Conservation (phyloP, 345 rosid genomes). For the Cardamine resedifolia region DNA sequence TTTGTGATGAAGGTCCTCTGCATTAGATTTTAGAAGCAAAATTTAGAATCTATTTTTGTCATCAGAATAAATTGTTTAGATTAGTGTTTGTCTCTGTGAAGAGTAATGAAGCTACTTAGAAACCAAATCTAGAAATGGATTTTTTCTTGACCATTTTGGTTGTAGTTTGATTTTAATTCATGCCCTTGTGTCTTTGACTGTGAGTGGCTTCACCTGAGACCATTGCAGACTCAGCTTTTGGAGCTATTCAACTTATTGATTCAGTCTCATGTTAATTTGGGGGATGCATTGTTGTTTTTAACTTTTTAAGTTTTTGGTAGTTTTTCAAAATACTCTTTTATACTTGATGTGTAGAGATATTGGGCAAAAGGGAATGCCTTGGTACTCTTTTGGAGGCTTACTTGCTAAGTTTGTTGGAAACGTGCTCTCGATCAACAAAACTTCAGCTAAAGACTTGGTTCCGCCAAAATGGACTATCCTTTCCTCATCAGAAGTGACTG, state of each 20-base stretch:
- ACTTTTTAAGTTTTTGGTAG: not conserved
- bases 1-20: not conserved
- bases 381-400: conserved; percentile 35
- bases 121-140: not conserved
- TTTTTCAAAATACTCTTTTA: not conserved
- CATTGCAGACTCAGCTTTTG: not conserved
- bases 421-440: not conserved
- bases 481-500: conserved; percentile 13
- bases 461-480: not conserved
- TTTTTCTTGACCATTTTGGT: no score
- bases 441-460: conserved; percentile 22
- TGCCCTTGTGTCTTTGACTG: no score
- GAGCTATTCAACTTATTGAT: not conserved
- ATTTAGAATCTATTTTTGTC: not conserved
- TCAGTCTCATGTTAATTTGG: not conserved
- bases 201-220: not conserved
- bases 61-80: not conserved
- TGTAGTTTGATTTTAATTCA: not conserved
- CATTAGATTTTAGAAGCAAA: not conserved
- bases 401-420: conserved; percentile 26
- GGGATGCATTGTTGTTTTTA: not conserved
- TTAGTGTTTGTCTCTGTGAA: not conserved
- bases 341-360: conserved; percentile 21
- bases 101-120: conserved; percentile 1
- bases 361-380: conserved; percentile 12